phyloP scores from a whole-genome alignment of 768 basidiomycete genomes.

The Leccinellum rugosiceps region DNA sequence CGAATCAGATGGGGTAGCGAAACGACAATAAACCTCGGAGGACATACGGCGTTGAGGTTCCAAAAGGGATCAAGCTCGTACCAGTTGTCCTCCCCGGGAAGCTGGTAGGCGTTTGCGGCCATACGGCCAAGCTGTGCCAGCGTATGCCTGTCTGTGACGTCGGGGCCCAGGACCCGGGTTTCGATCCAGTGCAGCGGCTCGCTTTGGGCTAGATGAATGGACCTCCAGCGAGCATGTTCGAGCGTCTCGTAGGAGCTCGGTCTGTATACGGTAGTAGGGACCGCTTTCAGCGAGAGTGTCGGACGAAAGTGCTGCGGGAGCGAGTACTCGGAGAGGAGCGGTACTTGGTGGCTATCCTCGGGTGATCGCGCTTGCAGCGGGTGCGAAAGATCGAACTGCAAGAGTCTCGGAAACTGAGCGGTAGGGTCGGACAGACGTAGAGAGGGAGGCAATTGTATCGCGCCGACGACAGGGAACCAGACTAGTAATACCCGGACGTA shows the following conservation, averaged over 20 bases:
- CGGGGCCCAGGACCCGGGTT: conserved; percentile 65
- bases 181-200: conserved; percentile 66
- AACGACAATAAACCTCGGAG: background rate
- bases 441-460: background rate
- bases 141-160: conserved; percentile 76
- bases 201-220: conserved; percentile 46
- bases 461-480: conserved; percentile 1
- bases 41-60: conserved; percentile 50
- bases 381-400: conserved; percentile 26
- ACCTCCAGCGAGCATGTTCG: conserved; percentile 51
- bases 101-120: conserved; percentile 85
- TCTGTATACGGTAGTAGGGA: conserved; percentile 52
- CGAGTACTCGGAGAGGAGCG: conserved; percentile 4
- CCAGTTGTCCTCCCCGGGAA: conserved; percentile 72
- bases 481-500: background rate
- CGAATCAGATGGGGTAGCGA: background rate
- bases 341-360: conserved; percentile 1
- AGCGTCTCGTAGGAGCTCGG: conserved; percentile 52
- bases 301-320: conserved; percentile 7
- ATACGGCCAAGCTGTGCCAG: conserved; percentile 81
- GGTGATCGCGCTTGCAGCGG: background rate
- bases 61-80: conserved; percentile 74
- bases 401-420: background rate
- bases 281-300: conserved; percentile 38
- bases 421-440: background rate